These are phyloP conservation scores for Candida gorgasii DNA, from an alignment of 805 yeast species.

Conservation along the genomic window DNA sequence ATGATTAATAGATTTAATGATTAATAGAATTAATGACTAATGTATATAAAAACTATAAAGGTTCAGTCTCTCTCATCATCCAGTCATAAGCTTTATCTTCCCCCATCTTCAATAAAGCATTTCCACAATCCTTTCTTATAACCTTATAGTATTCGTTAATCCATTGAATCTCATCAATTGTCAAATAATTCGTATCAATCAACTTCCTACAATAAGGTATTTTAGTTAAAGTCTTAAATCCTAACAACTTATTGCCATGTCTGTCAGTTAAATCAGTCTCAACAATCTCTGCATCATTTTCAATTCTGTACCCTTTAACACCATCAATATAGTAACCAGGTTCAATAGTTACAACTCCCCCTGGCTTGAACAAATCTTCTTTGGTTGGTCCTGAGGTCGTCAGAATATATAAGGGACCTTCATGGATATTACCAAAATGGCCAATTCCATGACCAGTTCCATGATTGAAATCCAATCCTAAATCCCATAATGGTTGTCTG, in stretches of 20 bases:
- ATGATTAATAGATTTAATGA: too few species aligned
- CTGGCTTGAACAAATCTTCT: conserved; percentile 43
- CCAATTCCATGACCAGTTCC: conserved; percentile 99
- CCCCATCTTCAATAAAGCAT: conserved; percentile 49
- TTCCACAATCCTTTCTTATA: conserved; percentile 32
- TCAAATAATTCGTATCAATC: conserved; percentile 31
- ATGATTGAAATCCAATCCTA: conserved; percentile 85
- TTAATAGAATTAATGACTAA: background rate
- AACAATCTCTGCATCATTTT: conserved; percentile 71
- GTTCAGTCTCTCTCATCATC: conserved; percentile 66
- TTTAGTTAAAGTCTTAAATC: conserved; percentile 41
- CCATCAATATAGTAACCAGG: conserved; percentile 94
- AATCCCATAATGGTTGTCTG: conserved; percentile 76
- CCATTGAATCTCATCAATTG: conserved; percentile 35
- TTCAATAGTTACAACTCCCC: conserved; percentile 84
- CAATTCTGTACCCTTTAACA: conserved; percentile 87
- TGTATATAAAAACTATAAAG: conserved; percentile 16
- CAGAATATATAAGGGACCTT: conserved; percentile 90
- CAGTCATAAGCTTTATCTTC: conserved; percentile 64
- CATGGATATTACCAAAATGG: conserved; percentile 86
- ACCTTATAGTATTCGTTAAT: conserved; percentile 38
- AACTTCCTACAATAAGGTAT: conserved; percentile 53
- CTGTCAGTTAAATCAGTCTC: conserved; percentile 37
- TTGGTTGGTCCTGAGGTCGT: conserved; percentile 53
- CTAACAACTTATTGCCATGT: conserved; percentile 31